These are phyloP conservation scores for Boletus tomentosulus DNA, from an alignment of 768 basidiomycete species.

Conservation along the genomic window DNA sequence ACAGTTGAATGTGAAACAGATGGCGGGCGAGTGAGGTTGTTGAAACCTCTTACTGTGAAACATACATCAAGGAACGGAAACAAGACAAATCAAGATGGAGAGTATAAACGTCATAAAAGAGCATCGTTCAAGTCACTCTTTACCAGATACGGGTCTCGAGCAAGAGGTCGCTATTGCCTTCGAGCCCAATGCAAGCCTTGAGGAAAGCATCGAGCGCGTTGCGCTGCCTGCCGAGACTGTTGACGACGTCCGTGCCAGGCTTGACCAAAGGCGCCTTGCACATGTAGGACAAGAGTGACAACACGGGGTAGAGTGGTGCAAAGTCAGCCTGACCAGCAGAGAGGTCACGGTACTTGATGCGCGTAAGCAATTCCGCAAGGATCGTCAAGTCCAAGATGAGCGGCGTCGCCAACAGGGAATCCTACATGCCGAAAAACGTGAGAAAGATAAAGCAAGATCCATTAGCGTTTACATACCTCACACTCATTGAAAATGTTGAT, in stretches of 20 bases:
- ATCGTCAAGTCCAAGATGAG: constrained; percentile 93
- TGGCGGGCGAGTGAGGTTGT: constrained; percentile 9
- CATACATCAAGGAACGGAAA: neutral
- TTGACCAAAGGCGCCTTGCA: constrained; percentile 98
- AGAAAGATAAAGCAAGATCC: neutral
- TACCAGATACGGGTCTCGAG: constrained; percentile 89
- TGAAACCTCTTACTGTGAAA: constrained; percentile 15
- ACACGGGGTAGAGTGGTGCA: constrained; percentile 81
- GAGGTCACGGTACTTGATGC: constrained; percentile 78
- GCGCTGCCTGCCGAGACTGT: constrained; percentile 92
- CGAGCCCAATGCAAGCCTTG: constrained; percentile 90
- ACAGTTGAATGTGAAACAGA: constrained; percentile 17
- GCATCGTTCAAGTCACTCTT: constrained; percentile 14
- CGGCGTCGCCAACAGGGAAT: constrained; percentile 93
- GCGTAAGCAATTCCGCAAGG: constrained; percentile 90
- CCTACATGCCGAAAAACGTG: constrained; percentile 39
- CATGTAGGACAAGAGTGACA: constrained; percentile 95
- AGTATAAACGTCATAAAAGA: neutral
- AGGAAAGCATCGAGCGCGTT: constrained; percentile 91
- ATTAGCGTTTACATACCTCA: constrained; percentile 51
- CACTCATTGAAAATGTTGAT: constrained; percentile 99
- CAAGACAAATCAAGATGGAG: neutral
- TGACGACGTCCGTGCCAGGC: constrained; percentile 90
- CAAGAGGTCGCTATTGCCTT: constrained; percentile 78
- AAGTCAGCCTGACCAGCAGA: constrained; percentile 53